Percentiles rank a stretch among this genome's conserved stretches.
Conservation (phyloP, 345 rosid species). For the Acer saccharum region DNA sequence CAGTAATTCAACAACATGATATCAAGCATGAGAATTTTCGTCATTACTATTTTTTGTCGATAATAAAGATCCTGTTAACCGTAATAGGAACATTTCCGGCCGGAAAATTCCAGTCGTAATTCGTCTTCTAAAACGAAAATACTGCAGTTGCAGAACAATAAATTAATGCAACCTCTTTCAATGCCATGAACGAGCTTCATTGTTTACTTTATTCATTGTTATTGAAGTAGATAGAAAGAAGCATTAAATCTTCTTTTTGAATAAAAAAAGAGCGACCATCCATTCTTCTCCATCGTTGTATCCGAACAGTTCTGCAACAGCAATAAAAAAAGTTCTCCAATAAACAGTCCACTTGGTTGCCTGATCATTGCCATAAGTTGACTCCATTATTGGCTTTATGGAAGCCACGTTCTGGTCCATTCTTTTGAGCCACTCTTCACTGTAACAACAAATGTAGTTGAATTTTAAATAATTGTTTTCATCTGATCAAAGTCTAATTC, state of each 20-base stretch:
- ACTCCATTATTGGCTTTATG: conserved; percentile 68
- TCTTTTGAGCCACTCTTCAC: conserved; percentile 88
- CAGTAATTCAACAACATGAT: not conserved
- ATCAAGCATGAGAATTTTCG: not conserved
- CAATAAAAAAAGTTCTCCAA: conserved; percentile 84
- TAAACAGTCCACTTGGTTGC: conserved; percentile 85
- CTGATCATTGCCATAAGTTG: conserved; percentile 75
- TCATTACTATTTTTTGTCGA: too few species aligned
- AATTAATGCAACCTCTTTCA: not conserved
- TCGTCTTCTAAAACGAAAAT: too few species aligned
- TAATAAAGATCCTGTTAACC: not conserved
- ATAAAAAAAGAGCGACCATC: conserved; percentile 78
- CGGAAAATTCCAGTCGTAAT: too few species aligned
- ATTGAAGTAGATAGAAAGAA: not conserved
- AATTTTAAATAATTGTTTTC: not conserved
- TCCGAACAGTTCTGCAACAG: conserved; percentile 85
- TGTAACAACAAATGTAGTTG: conserved; percentile 23
- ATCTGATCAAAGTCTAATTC: not conserved
- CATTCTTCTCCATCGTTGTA: conserved; percentile 89
- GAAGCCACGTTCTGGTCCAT: conserved; percentile 63
- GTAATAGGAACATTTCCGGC: not conserved
- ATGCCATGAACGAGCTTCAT: not conserved
- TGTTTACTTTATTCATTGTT: not conserved
- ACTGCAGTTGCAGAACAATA: not conserved
- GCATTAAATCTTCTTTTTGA: conserved; percentile 54